Evolutionary conservation across 345 rosid genomes (phyloP), one percentile per base, ranked within the genome.

Genomic region (Psidium guajava): DNA sequence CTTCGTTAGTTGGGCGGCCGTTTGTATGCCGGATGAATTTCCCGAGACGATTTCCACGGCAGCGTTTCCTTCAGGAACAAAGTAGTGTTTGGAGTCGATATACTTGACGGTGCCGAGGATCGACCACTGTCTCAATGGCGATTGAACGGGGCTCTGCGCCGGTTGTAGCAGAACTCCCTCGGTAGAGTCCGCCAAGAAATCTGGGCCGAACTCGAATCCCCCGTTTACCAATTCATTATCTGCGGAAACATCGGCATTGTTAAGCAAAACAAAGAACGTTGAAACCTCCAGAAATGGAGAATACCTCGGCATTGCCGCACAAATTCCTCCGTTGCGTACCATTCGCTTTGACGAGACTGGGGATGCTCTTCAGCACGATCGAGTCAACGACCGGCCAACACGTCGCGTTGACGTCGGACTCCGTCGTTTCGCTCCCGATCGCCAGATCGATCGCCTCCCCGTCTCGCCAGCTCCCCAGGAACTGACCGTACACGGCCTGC

Each of bases 131-230:
- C 61, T 83, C 83, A 92, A 82, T 61, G 96, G 82, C 51, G 95
- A 93, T 44, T 90, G 92, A 86, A 84, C 86, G 49, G 88, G 88
- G 85, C 91, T 91, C 51, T 86, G 88, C 51, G 88, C 92, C n/a
- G 85, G 44, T 13, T 92, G 91, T 27, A 92, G 92, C 74, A 92
- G 89, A 82, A 91, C 73, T 83, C 96, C 93, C 42, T 89, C 85
- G 16, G 91, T 84, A 40, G 94, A 92, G 88, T 87, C 91, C 25
- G 89, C 82, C 75, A 87, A 85, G 87, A 93, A 93, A 20, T 88
- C 91, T 8, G 93, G 93, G 49, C 96, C 96, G 25, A 86, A 51
- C 89, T 92, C 96, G 83, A 92, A 93, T 89, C 94, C 98, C 84
- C 92, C 93, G 54, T 92, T 92, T 75, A 49, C 77, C 91, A 94